Conservation (phyloP, 176 grass and related monocot species). For the Aegilops longissima region DNA sequence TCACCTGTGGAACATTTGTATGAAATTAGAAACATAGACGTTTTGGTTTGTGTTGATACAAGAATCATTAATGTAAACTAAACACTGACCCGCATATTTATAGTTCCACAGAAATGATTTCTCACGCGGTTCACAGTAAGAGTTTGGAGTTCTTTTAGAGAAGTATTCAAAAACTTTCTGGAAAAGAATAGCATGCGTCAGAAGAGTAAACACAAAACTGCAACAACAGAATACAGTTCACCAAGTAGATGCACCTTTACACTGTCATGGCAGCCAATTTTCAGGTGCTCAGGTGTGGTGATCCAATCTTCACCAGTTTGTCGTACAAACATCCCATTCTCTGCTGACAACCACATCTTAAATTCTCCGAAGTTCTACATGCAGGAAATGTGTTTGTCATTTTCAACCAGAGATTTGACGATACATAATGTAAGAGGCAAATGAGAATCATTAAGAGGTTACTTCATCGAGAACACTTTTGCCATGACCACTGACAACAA, state of each 20-base stretch:
- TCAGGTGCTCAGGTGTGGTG: slow-evolving; percentile 76
- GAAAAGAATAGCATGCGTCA: slow-evolving; percentile 35
- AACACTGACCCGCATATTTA: slow-evolving; percentile 70
- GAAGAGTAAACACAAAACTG: slow-evolving; percentile 7
- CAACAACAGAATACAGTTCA: neutral
- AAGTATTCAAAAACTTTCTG: slow-evolving; percentile 94
- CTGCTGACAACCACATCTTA: slow-evolving; percentile 89
- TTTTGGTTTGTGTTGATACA: neutral
- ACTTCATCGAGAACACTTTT: slow-evolving; percentile 31
- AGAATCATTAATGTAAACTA: neutral
- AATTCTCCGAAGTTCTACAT: slow-evolving; percentile 82
- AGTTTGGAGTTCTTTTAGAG: slow-evolving; percentile 77
- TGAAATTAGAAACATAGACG: neutral
- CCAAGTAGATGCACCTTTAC: slow-evolving; percentile 60
- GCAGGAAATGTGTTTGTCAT: neutral
- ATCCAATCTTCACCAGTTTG: slow-evolving; percentile 68
- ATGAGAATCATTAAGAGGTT: slow-evolving; percentile 6
- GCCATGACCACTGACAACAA: slow-evolving; percentile 78
- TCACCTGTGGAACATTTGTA: slow-evolving; percentile 53
- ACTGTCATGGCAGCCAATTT: slow-evolving; percentile 84
- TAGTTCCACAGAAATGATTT: slow-evolving; percentile 93
- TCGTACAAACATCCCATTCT: slow-evolving; percentile 96
- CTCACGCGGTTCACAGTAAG: slow-evolving; percentile 80
- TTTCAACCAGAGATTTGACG: neutral
- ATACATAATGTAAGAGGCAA: neutral